phyloP scores from a whole-genome alignment of 352 stramenopile genomes.

The Phytophthora nicotianae region DNA sequence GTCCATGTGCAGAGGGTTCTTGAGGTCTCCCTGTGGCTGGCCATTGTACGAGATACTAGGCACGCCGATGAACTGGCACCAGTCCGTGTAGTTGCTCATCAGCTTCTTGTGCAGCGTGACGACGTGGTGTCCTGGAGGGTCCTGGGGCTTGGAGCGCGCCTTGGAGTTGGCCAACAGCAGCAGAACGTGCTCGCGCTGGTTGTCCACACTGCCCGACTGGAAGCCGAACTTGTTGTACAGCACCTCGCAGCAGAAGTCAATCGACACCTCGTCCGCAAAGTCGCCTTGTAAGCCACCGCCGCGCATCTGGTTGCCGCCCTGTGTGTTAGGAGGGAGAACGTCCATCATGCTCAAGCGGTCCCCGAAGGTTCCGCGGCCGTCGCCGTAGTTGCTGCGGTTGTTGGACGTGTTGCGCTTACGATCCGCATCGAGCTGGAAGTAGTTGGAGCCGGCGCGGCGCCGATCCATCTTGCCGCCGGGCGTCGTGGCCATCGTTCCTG shows the following conservation, averaged over 20 bases:
- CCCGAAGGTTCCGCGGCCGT: slow-evolving; percentile 61
- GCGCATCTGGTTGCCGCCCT: slow-evolving; percentile 35
- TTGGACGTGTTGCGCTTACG: slow-evolving; percentile 71
- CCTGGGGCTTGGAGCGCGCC: slow-evolving; percentile 53
- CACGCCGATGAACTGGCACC: slow-evolving; percentile 59
- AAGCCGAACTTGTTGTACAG: slow-evolving; percentile 80
- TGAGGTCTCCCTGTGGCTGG: slow-evolving; percentile 51
- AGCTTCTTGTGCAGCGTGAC: slow-evolving; percentile 65
- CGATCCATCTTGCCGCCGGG: slow-evolving; percentile 55
- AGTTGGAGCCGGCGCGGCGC: slow-evolving; percentile 82
- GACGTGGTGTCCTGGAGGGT: slow-evolving; percentile 55
- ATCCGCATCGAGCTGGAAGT: slow-evolving; percentile 82
- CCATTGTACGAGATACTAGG: slow-evolving; percentile 44
- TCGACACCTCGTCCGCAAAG: slow-evolving; percentile 73
- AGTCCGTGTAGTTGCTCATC: slow-evolving; percentile 67
- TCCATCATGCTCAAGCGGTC: slow-evolving; percentile 74
- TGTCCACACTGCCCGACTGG: slow-evolving; percentile 70
- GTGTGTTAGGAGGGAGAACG: slow-evolving; percentile 40
- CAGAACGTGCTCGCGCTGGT: slow-evolving; percentile 79
- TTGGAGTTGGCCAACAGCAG: slow-evolving; percentile 75
- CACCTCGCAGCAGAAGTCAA: slow-evolving; percentile 79
- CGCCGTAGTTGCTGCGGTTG: slow-evolving; percentile 42
- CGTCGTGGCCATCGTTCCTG: slow-evolving; percentile 36
- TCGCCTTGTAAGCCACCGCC: slow-evolving; percentile 61
- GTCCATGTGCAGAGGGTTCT: slow-evolving; percentile 84